Base-by-base conservation (phyloP, 2,329 filamentous ascomycete genomes). In the Penicillium palitans region DNA sequence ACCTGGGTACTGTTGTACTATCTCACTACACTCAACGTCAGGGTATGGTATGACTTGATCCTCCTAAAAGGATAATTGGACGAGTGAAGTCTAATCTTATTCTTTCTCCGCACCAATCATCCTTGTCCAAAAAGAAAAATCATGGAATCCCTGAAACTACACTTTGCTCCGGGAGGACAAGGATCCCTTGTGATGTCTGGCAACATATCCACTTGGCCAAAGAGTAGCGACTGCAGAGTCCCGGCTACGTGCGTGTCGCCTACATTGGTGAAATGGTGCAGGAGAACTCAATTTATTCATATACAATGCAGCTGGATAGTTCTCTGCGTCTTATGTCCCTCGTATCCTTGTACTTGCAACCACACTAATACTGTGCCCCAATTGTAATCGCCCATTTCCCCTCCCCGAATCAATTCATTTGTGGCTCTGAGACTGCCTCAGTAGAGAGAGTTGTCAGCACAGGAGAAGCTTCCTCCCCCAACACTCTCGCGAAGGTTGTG, bases 401-500 rank as follows among this genome's bases (percentile, higher is more conserved):
- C 17, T 33, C 24, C 13, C 19, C 44, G n/a, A 44, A 41, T 59
- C 45, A 31, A 19, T 25, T 27, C 25, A 13, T 49, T 17, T 35
- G 21, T 33, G 2, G 52, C n/a, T 31, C 46, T 24, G 24, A 41
- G 10, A 24, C n/a, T 31, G n/a, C 17, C 25, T 58, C 29, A 59
- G 15, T 55, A 55, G 24, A 57, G 47, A 7, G 59, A 60, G 47
- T 67, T 68, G 33, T 64, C 61, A 6, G 46, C 61, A 65, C 61
- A 64, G 17, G 65, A 66, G 44, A 68, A 67, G 27, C 58, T 58
- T 6, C 57, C 59, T 21, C 59, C 60, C n/a, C 57, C 52, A 29
- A 61, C 31, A 3, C 59, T 60, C n/a, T 57, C 55, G 7, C 52
- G 52, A n/a, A 61, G 44, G 45, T 64, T 59, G 27, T 51, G 46